Evolutionary conservation across 2,329 filamentous ascomycete genomes (phyloP), one percentile per base, ranked within the genome.

Genomic region (Phaeophleospora eucalypticola): DNA sequence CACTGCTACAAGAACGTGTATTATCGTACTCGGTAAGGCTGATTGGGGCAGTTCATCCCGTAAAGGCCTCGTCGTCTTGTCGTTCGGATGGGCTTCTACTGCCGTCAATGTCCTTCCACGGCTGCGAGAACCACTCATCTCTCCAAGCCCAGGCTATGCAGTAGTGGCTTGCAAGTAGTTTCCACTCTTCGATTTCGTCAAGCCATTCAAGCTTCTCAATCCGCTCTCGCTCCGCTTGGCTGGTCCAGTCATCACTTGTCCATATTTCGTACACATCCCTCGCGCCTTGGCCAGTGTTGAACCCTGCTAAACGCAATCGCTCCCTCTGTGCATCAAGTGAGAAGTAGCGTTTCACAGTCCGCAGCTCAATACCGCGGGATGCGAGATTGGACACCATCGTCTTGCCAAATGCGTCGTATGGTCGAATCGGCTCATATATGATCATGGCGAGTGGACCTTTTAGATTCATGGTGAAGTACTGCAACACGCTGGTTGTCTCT

Each of bases 101-200:
- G 20, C 59, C 60, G 1, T 54, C 41, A 15, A 62, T 41, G n/a
- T 40, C 45, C 18, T 36, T 27, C 61, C 61, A 63, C 1, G 59
- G 58, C 10, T 53, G 32, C 3, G 36, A 41, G 39, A 62, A 59
- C 7, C 40, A 37, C 12, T 59, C 52, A 1, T 50, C 81, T 58
- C 80, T 83, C 80, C 86, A 94, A 1, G 84, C 93, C 91, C 91
- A 97, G 3, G 82, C 83, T 36, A 98, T 78, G 54, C 90, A 83
- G 62, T 98, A 98, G 73, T 98, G 93, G 54, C 79, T 81, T 1
- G 89, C 87, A 58, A 98, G 69, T 57, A 98, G 68, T 60, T 84
- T 77, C 86, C 93, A 95, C 71, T 98, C 93, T 68, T 98, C 93
- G 18, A 96, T 78, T 69, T 98, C 93, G 69, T 98, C 93, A 52